These are phyloP conservation scores for Penicillium psychrosexuale DNA, from an alignment of 2,329 filamentous ascomycete species.

Conservation along the genomic window DNA sequence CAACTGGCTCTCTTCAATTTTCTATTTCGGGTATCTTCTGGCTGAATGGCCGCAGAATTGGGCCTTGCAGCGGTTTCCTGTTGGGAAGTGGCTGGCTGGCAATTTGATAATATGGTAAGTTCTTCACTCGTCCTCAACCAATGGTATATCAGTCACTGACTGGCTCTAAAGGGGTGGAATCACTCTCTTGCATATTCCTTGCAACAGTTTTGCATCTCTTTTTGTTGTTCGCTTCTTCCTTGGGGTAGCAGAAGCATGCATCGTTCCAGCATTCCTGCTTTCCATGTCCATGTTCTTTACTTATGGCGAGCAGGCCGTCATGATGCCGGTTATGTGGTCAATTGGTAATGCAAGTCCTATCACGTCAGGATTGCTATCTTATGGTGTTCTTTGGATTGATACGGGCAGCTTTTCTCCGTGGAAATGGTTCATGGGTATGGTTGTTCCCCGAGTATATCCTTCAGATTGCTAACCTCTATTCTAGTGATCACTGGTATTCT, in stretches of 20 bases:
- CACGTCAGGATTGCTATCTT: constrained; percentile 40
- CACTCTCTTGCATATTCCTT: constrained; percentile 40
- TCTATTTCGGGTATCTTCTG: constrained; percentile 44
- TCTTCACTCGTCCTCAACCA: too few species aligned
- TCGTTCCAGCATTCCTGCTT: constrained; percentile 50
- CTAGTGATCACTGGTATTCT: constrained; percentile 14
- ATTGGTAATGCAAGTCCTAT: constrained; percentile 42
- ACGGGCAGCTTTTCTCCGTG: constrained; percentile 38
- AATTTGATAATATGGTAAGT: constrained; percentile 26
- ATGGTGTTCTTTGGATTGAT: constrained; percentile 43
- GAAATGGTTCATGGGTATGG: constrained; percentile 42
- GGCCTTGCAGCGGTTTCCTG: constrained; percentile 42
- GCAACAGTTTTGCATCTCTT: constrained; percentile 48
- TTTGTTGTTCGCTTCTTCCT: constrained; percentile 52
- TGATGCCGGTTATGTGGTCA: constrained; percentile 42
- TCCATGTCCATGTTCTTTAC: constrained; percentile 42
- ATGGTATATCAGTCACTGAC: background rate
- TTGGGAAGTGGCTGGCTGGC: constrained; percentile 39
- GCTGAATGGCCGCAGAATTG: constrained; percentile 43
- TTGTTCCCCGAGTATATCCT: background rate
- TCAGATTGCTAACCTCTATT: background rate
- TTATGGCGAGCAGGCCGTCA: constrained; percentile 33
- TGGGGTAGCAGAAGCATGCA: constrained; percentile 52
- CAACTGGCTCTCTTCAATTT: constrained; percentile 45
- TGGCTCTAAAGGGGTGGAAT: constrained; percentile 30